Conservation (phyloP, 352 stramenopile species). For the Thalassiosira livingstoniorum region DNA sequence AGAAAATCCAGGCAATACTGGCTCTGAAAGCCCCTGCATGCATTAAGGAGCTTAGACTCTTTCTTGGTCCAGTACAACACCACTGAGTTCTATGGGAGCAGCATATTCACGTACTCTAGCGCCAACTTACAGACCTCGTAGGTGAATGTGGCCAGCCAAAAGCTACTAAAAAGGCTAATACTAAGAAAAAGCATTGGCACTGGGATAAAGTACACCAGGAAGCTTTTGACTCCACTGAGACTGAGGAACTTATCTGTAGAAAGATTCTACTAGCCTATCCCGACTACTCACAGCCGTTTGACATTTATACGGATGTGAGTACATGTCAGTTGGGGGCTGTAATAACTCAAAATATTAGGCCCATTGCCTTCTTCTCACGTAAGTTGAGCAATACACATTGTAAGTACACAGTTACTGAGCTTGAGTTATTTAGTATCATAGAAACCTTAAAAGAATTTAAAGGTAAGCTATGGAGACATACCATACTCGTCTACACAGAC, state of each 20-base stretch:
- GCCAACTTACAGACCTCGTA: conserved; percentile 58
- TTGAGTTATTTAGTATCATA: conserved; percentile 57
- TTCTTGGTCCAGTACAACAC: conserved; percentile 51
- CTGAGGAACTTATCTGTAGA: conserved; percentile 59
- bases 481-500: conserved; percentile 62
- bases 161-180: conserved; percentile 25
- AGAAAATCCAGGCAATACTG: conserved; percentile 65
- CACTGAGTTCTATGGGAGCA: conserved; percentile 63
- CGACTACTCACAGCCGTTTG: conserved; percentile 55
- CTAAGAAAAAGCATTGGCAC: conserved; percentile 36
- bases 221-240: conserved; percentile 66
- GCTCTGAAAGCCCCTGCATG: conserved; percentile 36
- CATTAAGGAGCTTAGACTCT: conserved; percentile 26
- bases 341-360: conserved; percentile 49
- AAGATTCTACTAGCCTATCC: conserved; percentile 65
- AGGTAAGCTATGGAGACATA: conserved; percentile 60
- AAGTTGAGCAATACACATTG: conserved; percentile 53
- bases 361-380: conserved; percentile 56
- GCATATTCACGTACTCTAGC: conserved; percentile 57
- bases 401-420: conserved; percentile 52
- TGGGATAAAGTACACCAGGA: conserved; percentile 48
- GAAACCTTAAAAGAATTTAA: conserved; percentile 72
- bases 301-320: conserved; percentile 54
- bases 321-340: conserved; percentile 42
- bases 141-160: conserved; percentile 54